These are phyloP conservation scores for Chrysopogon serrulatus DNA, from an alignment of 176 grass and related monocot species.

Conservation along the genomic window DNA sequence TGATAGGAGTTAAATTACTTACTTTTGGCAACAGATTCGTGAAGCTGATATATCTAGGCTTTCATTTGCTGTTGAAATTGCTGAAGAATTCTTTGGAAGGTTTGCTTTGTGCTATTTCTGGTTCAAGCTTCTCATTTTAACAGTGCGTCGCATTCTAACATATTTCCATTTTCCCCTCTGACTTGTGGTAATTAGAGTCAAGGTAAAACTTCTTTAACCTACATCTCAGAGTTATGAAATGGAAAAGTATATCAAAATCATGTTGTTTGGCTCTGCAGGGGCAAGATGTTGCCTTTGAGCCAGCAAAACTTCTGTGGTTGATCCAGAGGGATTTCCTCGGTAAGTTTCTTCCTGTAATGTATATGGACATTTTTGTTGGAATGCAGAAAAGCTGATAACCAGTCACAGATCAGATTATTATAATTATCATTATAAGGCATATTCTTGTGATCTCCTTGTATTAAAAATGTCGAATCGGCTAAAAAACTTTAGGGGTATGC, in stretches of 20 bases:
- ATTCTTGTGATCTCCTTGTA: not conserved
- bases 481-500: not conserved
- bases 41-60: slow-evolving; percentile 93
- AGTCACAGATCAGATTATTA: not conserved
- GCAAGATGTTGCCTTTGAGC: slow-evolving; percentile 93
- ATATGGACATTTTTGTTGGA: not conserved
- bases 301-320: slow-evolving; percentile 95
- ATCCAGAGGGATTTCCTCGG: slow-evolving; percentile 94
- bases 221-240: not conserved
- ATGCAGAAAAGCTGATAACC: not conserved
- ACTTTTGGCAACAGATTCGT: slow-evolving; percentile 60
- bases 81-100: slow-evolving; percentile 97
- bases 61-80: slow-evolving; percentile 95
- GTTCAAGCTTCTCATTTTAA: not conserved
- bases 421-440: not conserved
- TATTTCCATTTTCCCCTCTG: slow-evolving; percentile 3
- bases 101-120: slow-evolving; percentile 23
- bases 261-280: slow-evolving; percentile 45
- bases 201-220: slow-evolving; percentile 53
- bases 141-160: slow-evolving; percentile 38
- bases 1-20: not conserved
- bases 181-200: slow-evolving; percentile 65
- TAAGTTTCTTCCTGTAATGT: slow-evolving; percentile 36
- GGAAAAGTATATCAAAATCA: not conserved
- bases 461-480: not conserved